Evolutionary conservation across 495 filamentous ascomycete species (phyloP).

Genomic region (Tuber brumale): DNA sequence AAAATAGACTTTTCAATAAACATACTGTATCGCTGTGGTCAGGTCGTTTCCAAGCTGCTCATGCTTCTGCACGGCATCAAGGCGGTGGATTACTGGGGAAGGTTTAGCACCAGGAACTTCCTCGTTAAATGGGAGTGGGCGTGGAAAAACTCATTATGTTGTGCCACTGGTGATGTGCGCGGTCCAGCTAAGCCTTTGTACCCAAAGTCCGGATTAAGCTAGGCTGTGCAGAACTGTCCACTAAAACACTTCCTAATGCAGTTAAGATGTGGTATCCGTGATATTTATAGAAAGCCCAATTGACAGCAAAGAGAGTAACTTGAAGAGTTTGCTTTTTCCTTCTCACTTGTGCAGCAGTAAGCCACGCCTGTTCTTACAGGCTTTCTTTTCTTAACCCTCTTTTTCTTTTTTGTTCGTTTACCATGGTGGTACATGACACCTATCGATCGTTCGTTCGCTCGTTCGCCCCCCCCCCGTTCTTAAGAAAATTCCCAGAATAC

Average conservation of each 20-base stretch:
- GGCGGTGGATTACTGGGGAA: background rate
- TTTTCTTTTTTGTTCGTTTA: background rate
- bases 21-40: background rate
- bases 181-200: slow-evolving; percentile 1
- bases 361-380: background rate
- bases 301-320: background rate
- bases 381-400: background rate
- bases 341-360: background rate
- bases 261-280: background rate
- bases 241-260: background rate
- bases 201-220: background rate
- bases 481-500: background rate
- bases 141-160: background rate
- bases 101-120: background rate
- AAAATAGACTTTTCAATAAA: background rate
- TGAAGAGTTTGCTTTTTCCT: background rate
- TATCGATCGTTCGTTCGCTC: background rate
- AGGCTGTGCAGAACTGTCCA: background rate
- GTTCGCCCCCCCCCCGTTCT: background rate
- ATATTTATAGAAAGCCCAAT: slow-evolving; percentile 6
- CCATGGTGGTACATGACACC: background rate
- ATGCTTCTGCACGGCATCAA: background rate
- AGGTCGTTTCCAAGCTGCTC: background rate
- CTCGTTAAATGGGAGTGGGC: background rate
- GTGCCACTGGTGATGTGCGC: background rate